phyloP scores from a whole-genome alignment of 2,329 filamentous ascomycete genomes.

The Orbilia blumenaviensis region DNA sequence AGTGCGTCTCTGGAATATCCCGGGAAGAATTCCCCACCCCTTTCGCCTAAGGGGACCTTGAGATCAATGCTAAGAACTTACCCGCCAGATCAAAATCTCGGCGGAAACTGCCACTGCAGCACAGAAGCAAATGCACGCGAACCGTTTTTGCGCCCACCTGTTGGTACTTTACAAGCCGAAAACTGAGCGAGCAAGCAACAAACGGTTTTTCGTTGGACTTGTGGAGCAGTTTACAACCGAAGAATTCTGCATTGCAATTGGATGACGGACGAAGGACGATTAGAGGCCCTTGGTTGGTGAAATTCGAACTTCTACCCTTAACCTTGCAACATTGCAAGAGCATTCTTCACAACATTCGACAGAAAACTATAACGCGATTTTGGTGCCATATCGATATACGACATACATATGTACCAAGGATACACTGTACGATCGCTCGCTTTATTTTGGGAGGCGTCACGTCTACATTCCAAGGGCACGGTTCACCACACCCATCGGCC shows the following conservation, averaged over 20 bases:
- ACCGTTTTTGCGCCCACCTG: constrained; percentile 49
- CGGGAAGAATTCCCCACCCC: constrained; percentile 42
- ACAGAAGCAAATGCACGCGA: constrained; percentile 47
- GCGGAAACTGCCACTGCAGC: constrained; percentile 20
- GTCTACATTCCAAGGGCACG: constrained; percentile 45
- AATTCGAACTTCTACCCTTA: constrained; percentile 18
- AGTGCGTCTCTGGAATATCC: constrained; percentile 35
- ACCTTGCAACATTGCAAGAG: constrained; percentile 33
- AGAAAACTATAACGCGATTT: constrained; percentile 42
- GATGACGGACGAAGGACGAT: background rate
- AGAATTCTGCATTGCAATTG: constrained; percentile 9
- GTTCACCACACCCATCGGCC: constrained; percentile 23
- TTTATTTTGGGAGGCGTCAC: constrained; percentile 29
- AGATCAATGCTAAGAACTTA: constrained; percentile 17
- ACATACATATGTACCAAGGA: constrained; percentile 16
- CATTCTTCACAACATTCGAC: constrained; percentile 30
- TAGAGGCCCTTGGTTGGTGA: constrained; percentile 8
- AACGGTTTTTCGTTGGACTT: constrained; percentile 31
- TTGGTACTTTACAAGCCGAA: constrained; percentile 19
- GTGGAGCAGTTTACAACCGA: constrained; percentile 17
- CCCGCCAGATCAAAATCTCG: constrained; percentile 41
- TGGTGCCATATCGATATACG: constrained; percentile 37
- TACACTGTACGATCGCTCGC: constrained; percentile 16
- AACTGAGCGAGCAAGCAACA: constrained; percentile 21
- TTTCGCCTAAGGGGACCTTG: constrained; percentile 38